Percentiles rank a stretch among this genome's conserved stretches.
Evolutionary conservation across 805 yeast species (phyloP).

Genomic region (Soucietia sequanensis): DNA sequence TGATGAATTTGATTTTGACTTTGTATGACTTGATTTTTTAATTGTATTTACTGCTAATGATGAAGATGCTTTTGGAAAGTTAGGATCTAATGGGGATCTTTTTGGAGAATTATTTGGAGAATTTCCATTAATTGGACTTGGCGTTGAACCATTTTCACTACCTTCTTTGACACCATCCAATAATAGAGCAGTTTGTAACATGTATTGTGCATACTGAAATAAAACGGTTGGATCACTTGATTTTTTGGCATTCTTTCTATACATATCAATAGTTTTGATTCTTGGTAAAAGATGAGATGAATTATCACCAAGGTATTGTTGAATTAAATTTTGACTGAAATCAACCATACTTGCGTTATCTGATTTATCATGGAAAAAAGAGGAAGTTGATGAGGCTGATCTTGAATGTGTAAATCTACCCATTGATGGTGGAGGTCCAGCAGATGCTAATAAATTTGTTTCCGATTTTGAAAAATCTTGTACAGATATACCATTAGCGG

Average conservation of each 20-base stretch:
- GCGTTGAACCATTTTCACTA: conserved; percentile 4
- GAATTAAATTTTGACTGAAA: conserved; percentile 50
- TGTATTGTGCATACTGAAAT: conserved; percentile 87
- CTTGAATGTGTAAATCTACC: conserved; percentile 26
- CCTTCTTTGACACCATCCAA: conserved; percentile 32
- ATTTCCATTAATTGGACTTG: neutral
- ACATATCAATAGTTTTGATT: conserved; percentile 80
- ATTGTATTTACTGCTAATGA: conserved; percentile 6
- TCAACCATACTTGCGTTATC: conserved; percentile 44
- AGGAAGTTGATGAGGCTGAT: conserved; percentile 37
- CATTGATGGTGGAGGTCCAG: neutral
- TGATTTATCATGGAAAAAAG: conserved; percentile 30
- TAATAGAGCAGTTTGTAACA: conserved; percentile 79
- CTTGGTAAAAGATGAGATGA: conserved; percentile 62
- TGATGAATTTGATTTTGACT: conserved; percentile 19
- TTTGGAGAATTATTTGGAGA: conserved; percentile 1
- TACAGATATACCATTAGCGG: neutral
- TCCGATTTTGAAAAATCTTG: conserved; percentile 24
- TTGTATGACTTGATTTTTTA: conserved; percentile 16
- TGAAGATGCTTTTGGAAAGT: conserved; percentile 4
- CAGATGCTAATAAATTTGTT: conserved; percentile 15
- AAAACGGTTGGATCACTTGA: conserved; percentile 83
- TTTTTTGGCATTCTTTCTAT: conserved; percentile 80
- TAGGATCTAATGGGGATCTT: conserved; percentile 2
- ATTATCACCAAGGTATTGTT: conserved; percentile 53